A percentile compares a stretch with the other conserved stretches of the same genome.
These are phyloP conservation scores for Monascus purpureus DNA, from an alignment of 495 filamentous ascomycete species.

Conservation along the genomic window DNA sequence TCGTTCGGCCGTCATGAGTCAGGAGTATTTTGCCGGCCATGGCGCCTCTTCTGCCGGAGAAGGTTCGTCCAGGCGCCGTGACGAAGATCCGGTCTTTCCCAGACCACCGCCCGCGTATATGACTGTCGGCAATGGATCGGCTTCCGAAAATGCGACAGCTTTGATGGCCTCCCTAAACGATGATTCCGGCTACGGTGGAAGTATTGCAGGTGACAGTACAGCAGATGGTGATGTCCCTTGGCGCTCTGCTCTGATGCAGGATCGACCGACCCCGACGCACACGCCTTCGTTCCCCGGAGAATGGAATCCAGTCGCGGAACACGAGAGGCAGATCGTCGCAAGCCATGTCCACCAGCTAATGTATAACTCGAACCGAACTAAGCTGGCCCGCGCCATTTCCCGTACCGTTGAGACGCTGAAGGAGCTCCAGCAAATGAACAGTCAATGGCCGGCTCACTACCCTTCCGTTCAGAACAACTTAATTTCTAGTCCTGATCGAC, in stretches of 20 bases:
- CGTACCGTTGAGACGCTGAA: slow-evolving; percentile 67
- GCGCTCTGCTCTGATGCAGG: slow-evolving; percentile 50
- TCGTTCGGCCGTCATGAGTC: slow-evolving; percentile 45
- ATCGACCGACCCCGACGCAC: slow-evolving; percentile 48
- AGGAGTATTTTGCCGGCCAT: slow-evolving; percentile 46
- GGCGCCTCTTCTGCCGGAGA: slow-evolving; percentile 24
- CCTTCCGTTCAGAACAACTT: slow-evolving; percentile 63
- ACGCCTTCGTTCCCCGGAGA: slow-evolving; percentile 38
- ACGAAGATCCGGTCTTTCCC: slow-evolving; percentile 18
- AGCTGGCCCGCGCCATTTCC: slow-evolving; percentile 73
- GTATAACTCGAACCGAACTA: slow-evolving; percentile 76
- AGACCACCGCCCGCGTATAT: slow-evolving; percentile 52
- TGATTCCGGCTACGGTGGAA: slow-evolving; percentile 88
- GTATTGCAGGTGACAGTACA: slow-evolving; percentile 38
- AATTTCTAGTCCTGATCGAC: slow-evolving; percentile 25
- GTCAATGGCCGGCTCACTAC: slow-evolving; percentile 87
- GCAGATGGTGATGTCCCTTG: slow-evolving; percentile 34
- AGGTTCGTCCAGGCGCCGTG: slow-evolving; percentile 21
- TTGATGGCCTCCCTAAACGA: slow-evolving; percentile 58
- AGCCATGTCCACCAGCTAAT: slow-evolving; percentile 61
- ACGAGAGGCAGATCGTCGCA: slow-evolving; percentile 46
- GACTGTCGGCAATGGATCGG: slow-evolving; percentile 74
- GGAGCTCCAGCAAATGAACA: slow-evolving; percentile 75
- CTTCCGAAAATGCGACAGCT: slow-evolving; percentile 57
- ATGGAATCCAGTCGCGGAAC: slow-evolving; percentile 38